Evolutionary conservation across 176 grass and related monocot species (phyloP).

Genomic region (Saccharum spontaneum): DNA sequence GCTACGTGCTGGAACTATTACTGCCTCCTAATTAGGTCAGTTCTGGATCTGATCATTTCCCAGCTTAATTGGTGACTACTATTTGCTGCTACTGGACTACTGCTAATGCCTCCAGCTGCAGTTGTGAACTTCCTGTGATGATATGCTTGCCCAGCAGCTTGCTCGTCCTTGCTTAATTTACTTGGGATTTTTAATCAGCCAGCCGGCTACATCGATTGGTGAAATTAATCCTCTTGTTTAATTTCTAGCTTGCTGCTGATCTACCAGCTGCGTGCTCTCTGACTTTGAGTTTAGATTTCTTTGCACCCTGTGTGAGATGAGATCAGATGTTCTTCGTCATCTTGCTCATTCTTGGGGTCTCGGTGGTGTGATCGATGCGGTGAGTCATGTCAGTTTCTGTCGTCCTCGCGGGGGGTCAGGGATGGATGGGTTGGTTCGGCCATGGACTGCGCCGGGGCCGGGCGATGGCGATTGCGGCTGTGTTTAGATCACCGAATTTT

Average conservation of each 20-base stretch:
- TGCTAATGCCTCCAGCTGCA: background rate
- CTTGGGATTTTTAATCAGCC: conserved; percentile 13
- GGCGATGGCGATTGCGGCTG: conserved; percentile 20
- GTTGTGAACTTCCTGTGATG: conserved; percentile 20
- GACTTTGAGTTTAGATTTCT: background rate
- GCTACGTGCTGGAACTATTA: background rate
- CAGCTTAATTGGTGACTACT: background rate
- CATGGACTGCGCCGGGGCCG: background rate
- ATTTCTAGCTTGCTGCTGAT: background rate
- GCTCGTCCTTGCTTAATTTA: background rate
- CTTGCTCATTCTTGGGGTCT: background rate
- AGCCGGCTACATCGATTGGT: background rate
- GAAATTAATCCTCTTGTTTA: background rate
- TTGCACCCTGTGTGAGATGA: background rate
- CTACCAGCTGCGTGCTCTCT: background rate
- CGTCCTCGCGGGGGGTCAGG: conserved; percentile 38
- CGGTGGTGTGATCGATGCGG: background rate
- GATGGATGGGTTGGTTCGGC: background rate
- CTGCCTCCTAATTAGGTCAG: conserved; percentile 31
- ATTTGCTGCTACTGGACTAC: conserved; percentile 29
- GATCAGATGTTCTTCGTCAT: background rate
- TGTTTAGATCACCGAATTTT: too few species aligned
- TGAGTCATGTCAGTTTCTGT: conserved; percentile 40
- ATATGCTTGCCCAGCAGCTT: background rate
- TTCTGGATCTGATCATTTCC: conserved; percentile 26